These are phyloP conservation scores for Fragosphaeria purpurea DNA, from an alignment of 2,329 filamentous ascomycete species.

Conservation along the genomic window DNA sequence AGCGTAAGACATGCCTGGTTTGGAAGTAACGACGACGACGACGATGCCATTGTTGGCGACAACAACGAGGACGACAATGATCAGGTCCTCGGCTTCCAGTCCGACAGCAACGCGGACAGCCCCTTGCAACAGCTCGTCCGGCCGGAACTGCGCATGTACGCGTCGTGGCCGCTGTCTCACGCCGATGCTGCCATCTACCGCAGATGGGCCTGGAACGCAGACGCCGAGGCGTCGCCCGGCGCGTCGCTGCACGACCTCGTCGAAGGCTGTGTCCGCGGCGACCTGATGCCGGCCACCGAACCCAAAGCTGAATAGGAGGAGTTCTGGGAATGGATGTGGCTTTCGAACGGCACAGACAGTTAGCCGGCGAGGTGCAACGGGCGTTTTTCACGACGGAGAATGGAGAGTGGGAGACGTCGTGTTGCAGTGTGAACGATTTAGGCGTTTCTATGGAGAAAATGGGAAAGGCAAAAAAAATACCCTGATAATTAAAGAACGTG, in stretches of 20 bases:
- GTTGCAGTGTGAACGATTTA: no score
- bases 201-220: conserved; percentile 8
- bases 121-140: conserved; percentile 6
- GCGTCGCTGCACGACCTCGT: conserved; percentile 5
- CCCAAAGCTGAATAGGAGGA: not conserved
- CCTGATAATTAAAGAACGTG: not conserved
- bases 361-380: no score
- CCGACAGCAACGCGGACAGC: conserved; percentile 31
- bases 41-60: not conserved
- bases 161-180: conserved; percentile 8
- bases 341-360: no score
- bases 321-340: no score
- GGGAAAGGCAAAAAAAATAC: not conserved
- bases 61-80: conserved; percentile 31
- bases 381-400: no score
- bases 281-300: conserved; percentile 1
- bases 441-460: not conserved
- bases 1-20: no score
- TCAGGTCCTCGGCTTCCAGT: conserved; percentile 20
- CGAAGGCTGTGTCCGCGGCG: conserved; percentile 8
- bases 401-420: no score
- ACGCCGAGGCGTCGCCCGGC: not conserved
- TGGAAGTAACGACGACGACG: not conserved
- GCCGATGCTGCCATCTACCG: conserved; percentile 1
- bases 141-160: conserved; percentile 12